Conservation (phyloP, 768 basidiomycete genomes). For the Lyophyllum atratum region DNA sequence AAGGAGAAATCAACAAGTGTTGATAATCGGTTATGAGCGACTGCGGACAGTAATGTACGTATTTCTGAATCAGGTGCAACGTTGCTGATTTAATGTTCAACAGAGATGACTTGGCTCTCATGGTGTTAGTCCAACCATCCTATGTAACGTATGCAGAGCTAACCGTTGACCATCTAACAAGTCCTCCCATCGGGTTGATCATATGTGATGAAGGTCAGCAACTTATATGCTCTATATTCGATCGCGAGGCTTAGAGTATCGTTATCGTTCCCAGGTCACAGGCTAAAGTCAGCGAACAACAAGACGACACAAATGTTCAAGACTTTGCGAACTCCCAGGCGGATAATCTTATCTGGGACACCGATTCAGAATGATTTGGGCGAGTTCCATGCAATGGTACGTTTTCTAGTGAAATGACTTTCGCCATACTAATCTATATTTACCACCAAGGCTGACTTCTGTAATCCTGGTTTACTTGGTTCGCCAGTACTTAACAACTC, state of each 20-base stretch:
- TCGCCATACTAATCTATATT: not conserved
- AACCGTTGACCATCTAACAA: constrained; percentile 24
- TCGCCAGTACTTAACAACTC: constrained; percentile 11
- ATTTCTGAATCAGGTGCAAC: not conserved
- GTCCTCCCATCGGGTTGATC: constrained; percentile 90
- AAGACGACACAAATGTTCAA: constrained; percentile 91
- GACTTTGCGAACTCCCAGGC: constrained; percentile 67
- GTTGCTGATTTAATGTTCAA: not conserved
- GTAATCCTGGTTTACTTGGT: constrained; percentile 92
- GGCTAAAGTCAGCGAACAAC: constrained; percentile 88
- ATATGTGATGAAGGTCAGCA: constrained; percentile 89
- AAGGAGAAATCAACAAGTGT: constrained; percentile 78
- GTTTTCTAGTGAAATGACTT: constrained; percentile 15
- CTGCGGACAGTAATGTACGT: constrained; percentile 76
- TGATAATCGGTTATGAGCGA: constrained; percentile 95
- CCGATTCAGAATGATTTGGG: constrained; percentile 96
- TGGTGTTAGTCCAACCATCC: constrained; percentile 49
- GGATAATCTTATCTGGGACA: constrained; percentile 93
- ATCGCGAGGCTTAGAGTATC: not conserved
- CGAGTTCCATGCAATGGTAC: constrained; percentile 96
- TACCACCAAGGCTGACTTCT: constrained; percentile 74
- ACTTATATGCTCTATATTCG: not conserved
- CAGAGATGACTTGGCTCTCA: constrained; percentile 52
- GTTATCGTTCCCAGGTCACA: constrained; percentile 60
- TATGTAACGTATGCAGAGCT: not conserved